Base-by-base conservation (phyloP, 106 monocot genomes). In the Allium fistulosum region DNA sequence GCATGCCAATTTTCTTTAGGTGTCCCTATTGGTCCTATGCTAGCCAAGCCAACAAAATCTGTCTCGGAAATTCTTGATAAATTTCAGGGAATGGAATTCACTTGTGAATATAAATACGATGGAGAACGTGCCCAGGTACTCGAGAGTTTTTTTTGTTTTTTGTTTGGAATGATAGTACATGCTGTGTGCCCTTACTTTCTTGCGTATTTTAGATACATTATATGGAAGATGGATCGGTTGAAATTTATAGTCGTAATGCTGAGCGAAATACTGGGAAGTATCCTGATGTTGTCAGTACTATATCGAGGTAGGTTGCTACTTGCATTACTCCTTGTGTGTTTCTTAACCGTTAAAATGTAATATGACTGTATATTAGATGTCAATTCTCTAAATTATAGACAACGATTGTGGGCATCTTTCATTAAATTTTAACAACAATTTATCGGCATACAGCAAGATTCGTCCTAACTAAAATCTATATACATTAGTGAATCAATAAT, bases 81-180 rank as follows among this genome's bases (percentile, higher is more conserved):
- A 68, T 97, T 97, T 66, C 92, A 97, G 75, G 92, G 92, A 26
- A 84, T 77, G 28, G 89, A 92, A 67, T 97, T 92, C 62, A 97
- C 97, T 26, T 92, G 89, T 72, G 97, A 97, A 61, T 97, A 92
- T 63, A 97, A 97, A 60, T 97, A 97, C 82, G 97, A 97, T 84
- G 97, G 97, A 58, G 97, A 97, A 67, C 81, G 97, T 64, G 97
- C 97, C 59, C 97, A 97, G 92, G 97, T 97, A 91, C 45, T 56
- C 6, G 46, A 55, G 48, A 11, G 22, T 1, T 37, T 37, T 2
- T 37, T 37, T 37, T 37, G 0, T 37, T 37, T 37, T 37, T 37
- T 37, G 4, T 37, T 37, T 37, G 2, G 37, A 5, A 37, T 37
- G 37, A 37, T 37, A 37, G 10, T 66, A 66, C 4, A 67, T 67